A percentile compares a stretch with the other conserved stretches of the same genome.
Evolutionary conservation across 1,139 yeast genomes (phyloP).

Genomic region (Pichia sp.): DNA sequence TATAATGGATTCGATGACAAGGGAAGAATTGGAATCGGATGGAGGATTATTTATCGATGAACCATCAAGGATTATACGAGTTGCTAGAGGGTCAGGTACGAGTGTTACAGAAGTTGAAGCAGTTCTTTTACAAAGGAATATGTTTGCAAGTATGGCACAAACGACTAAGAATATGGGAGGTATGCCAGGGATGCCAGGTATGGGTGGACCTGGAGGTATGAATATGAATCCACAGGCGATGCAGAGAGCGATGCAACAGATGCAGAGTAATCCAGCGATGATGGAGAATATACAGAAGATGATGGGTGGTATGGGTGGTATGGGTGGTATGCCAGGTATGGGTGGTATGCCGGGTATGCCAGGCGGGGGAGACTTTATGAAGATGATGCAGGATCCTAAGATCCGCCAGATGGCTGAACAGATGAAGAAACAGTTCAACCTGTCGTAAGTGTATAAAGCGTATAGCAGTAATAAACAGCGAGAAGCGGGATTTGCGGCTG

Average conservation of each 20-base stretch:
- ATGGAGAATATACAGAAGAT: slow-evolving; percentile 49
- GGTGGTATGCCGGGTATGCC: slow-evolving; percentile 28
- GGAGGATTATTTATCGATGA: slow-evolving; percentile 74
- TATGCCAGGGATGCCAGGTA: slow-evolving; percentile 3
- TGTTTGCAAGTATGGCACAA: slow-evolving; percentile 92
- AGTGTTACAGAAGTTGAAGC: slow-evolving; percentile 90
- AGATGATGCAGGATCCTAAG: slow-evolving; percentile 30
- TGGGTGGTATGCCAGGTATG: slow-evolving; percentile 39
- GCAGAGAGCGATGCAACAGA: slow-evolving; percentile 47
- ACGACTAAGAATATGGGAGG: slow-evolving; percentile 46
- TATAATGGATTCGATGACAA: slow-evolving; percentile 95
- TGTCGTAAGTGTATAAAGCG: slow-evolving; percentile 1
- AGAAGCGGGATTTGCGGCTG: neutral
- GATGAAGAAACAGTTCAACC: slow-evolving; percentile 27
- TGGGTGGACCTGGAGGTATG: neutral
- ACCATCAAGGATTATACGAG: slow-evolving; percentile 81
- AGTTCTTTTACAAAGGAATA: slow-evolving; percentile 82
- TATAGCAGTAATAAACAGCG: neutral
- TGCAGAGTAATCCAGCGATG: slow-evolving; percentile 55
- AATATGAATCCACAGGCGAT: slow-evolving; percentile 46
- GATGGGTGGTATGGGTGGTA: slow-evolving; percentile 36
- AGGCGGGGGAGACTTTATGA: slow-evolving; percentile 28
- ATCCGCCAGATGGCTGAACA: slow-evolving; percentile 31
- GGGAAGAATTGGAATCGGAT: slow-evolving; percentile 82
- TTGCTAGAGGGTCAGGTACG: slow-evolving; percentile 96